Conservation (phyloP, 306 rosid genomes). For the Medicago arabica region DNA sequence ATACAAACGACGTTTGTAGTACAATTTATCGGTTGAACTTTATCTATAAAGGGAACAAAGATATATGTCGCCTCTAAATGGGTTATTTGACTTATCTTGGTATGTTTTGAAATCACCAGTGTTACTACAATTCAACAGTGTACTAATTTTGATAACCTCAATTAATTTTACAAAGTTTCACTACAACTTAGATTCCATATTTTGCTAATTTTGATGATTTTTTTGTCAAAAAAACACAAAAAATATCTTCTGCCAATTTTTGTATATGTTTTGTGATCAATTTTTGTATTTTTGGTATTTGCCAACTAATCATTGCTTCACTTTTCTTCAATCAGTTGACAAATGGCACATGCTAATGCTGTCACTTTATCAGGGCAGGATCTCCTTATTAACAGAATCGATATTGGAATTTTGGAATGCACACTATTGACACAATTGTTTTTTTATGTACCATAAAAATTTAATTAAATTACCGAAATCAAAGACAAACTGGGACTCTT, state of each 20-base stretch:
- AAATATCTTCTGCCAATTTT: too few relatives aligned
- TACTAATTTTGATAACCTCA: too few relatives aligned
- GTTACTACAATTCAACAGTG: too few relatives aligned
- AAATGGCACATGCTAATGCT: conserved; percentile 44
- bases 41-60: not conserved
- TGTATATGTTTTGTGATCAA: too few relatives aligned
- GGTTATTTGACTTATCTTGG: conserved; percentile 26
- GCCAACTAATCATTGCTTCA: conserved; percentile 47
- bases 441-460: not conserved
- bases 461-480: too few relatives aligned
- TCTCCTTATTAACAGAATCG: conserved; percentile 8
- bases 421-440: not conserved
- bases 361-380: conserved; percentile 29
- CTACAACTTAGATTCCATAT: conserved; percentile 18
- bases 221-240: too few relatives aligned
- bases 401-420: conserved; percentile 2
- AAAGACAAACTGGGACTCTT: too few relatives aligned
- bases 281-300: conserved; percentile 14
- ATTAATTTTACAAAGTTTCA: not conserved
- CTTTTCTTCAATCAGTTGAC: conserved; percentile 39
- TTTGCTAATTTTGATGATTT: conserved; percentile 17
- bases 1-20: not conserved
- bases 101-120: too few relatives aligned
- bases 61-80: conserved; percentile 30
- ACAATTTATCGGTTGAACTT: not conserved